Evolutionary conservation across 148 eudicot species (phyloP).

Genomic region (Limonium bicolor): DNA sequence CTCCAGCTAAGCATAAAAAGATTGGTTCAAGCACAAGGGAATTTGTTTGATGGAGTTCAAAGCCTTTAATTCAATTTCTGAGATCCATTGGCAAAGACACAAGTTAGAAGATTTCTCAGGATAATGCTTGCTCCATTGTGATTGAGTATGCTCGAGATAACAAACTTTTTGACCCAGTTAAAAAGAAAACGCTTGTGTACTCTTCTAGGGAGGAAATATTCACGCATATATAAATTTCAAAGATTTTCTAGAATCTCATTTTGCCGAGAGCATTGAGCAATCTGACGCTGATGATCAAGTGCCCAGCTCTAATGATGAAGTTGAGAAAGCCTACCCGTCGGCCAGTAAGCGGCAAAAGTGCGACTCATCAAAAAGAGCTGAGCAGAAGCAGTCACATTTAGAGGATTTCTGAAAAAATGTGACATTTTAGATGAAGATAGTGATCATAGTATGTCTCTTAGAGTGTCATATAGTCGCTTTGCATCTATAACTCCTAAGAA

Average conservation of each 20-base stretch:
- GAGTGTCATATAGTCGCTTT: conserved; percentile 25
- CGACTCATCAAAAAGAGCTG: conserved; percentile 7
- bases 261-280: conserved; percentile 35
- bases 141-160: conserved; percentile 38
- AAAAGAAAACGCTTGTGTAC: conserved; percentile 65
- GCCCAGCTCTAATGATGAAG: conserved; percentile 23
- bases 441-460: conserved; percentile 8
- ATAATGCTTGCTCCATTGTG: conserved; percentile 41
- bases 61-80: conserved; percentile 51
- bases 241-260: conserved; percentile 56
- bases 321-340: conserved; percentile 10
- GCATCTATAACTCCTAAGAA: conserved; percentile 51
- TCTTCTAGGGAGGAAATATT: conserved; percentile 48
- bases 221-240: conserved; percentile 35
- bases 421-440: conserved; percentile 10
- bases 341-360: conserved; percentile 31
- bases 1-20: too few relatives aligned
- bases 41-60: conserved; percentile 86
- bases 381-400: conserved; percentile 12
- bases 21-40: conserved; percentile 45
- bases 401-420: conserved; percentile 14
- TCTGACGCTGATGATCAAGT: conserved; percentile 42
- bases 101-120: conserved; percentile 31
- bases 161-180: conserved; percentile 44
- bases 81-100: conserved; percentile 59